phyloP scores from a whole-genome alignment of 208 protist species.

The Wallacemonas collosoma region DNA sequence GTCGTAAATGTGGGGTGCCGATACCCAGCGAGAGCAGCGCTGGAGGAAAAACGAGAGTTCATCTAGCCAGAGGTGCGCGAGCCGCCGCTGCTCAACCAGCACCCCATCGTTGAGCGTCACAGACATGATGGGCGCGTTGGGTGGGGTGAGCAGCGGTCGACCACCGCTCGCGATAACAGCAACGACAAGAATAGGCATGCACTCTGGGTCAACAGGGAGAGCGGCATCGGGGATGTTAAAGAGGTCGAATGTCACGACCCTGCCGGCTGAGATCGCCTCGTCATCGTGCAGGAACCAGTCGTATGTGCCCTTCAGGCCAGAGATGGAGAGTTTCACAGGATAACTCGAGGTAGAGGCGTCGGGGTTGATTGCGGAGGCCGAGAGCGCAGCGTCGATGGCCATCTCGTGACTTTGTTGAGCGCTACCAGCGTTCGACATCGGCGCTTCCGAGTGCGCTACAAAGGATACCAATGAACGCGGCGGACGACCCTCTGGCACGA shows the following conservation, averaged over 20 bases:
- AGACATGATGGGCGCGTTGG: constrained; percentile 80
- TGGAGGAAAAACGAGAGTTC: constrained; percentile 90
- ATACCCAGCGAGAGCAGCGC: constrained; percentile 66
- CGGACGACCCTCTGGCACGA: neutral
- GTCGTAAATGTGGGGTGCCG: constrained; percentile 81
- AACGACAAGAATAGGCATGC: constrained; percentile 80
- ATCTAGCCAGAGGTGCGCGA: constrained; percentile 84
- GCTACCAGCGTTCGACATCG: no score
- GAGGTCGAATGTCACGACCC: constrained; percentile 68
- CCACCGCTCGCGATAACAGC: constrained; percentile 77
- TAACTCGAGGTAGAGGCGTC: constrained; percentile 1
- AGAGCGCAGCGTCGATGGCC: no score
- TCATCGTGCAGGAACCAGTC: constrained; percentile 93
- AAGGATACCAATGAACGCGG: constrained; percentile 3
- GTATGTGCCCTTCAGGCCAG: constrained; percentile 77
- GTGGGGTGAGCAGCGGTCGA: constrained; percentile 74
- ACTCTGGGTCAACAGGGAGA: constrained; percentile 62
- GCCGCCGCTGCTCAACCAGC: constrained; percentile 84
- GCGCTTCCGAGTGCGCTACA: neutral
- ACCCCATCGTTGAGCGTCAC: constrained; percentile 80
- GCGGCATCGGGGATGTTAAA: constrained; percentile 83
- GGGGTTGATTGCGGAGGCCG: neutral
- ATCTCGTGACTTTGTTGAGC: no score
- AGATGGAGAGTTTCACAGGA: constrained; percentile 79
- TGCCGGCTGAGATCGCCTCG: constrained; percentile 53